phyloP scores from a whole-genome alignment of 306 rosid species.

The Delonix regia region DNA sequence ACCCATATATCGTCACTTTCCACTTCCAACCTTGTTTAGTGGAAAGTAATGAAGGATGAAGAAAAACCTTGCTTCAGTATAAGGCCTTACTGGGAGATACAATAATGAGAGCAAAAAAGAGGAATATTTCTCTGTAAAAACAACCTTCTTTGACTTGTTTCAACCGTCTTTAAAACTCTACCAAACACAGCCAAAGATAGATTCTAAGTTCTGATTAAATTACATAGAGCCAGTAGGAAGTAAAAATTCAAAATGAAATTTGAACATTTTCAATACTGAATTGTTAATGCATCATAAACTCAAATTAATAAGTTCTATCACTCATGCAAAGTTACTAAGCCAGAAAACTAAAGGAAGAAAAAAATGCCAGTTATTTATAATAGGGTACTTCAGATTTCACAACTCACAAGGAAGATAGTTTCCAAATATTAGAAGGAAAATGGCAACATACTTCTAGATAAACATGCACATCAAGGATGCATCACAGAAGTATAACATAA shows the following conservation, averaged over 20 bases:
- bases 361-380: background rate
- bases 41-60: no score
- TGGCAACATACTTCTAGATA: constrained; percentile 18
- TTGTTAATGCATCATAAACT: background rate
- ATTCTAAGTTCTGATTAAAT: background rate
- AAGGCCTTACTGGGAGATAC: background rate
- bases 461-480: background rate
- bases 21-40: background rate
- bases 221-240: background rate
- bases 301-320: background rate
- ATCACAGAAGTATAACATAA: constrained; percentile 24
- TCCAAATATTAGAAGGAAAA: constrained; percentile 14
- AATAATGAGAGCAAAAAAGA: background rate
- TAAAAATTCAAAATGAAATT: background rate
- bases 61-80: no score
- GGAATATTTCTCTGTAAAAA: background rate
- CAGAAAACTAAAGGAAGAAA: background rate
- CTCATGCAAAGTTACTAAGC: constrained; percentile 7
- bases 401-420: constrained; percentile 15
- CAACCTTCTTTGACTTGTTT: background rate
- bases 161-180: background rate
- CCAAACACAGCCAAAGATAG: background rate
- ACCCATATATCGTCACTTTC: background rate
- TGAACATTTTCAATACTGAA: background rate
- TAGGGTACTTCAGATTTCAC: background rate